These are phyloP conservation scores for Talaromyces atroroseus DNA, from an alignment of 2,329 filamentous ascomycete species.

Conservation along the genomic window DNA sequence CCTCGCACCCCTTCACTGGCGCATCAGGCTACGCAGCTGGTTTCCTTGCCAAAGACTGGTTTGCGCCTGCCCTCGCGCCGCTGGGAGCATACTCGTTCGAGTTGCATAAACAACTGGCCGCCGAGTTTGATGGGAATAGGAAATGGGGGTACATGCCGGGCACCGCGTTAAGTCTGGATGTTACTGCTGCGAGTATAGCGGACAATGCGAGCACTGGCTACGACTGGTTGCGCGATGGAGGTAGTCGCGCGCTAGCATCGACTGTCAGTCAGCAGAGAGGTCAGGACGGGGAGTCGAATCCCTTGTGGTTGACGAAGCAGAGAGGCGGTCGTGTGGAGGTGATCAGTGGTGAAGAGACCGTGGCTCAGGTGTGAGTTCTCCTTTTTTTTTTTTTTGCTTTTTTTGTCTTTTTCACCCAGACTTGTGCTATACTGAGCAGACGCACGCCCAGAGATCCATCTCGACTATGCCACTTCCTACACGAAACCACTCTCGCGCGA, in stretches of 20 bases:
- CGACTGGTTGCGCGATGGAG: conserved; percentile 62
- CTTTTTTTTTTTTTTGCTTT: neutral
- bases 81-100: conserved; percentile 64
- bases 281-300: conserved; percentile 28
- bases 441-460: conserved; percentile 55
- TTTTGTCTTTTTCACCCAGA: too few species aligned
- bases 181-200: conserved; percentile 31
- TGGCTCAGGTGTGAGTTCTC: conserved; percentile 59
- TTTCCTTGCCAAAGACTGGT: conserved; percentile 71
- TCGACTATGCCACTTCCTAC: conserved; percentile 60
- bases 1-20: conserved; percentile 60
- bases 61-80: conserved; percentile 50
- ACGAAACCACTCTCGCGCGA: conserved; percentile 50
- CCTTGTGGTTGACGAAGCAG: conserved; percentile 55
- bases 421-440: neutral
- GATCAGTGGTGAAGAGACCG: conserved; percentile 56
- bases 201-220: conserved; percentile 41
- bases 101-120: conserved; percentile 61
- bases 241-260: conserved; percentile 55
- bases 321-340: conserved; percentile 54
- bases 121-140: conserved; percentile 51
- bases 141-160: conserved; percentile 58
- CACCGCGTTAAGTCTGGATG: conserved; percentile 53
- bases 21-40: conserved; percentile 70
- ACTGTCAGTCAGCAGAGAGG: conserved; percentile 32